Evolutionary conservation across 805 yeast genomes (phyloP), one percentile per base, ranked within the genome.

Genomic region (Peterozyma toletana): DNA sequence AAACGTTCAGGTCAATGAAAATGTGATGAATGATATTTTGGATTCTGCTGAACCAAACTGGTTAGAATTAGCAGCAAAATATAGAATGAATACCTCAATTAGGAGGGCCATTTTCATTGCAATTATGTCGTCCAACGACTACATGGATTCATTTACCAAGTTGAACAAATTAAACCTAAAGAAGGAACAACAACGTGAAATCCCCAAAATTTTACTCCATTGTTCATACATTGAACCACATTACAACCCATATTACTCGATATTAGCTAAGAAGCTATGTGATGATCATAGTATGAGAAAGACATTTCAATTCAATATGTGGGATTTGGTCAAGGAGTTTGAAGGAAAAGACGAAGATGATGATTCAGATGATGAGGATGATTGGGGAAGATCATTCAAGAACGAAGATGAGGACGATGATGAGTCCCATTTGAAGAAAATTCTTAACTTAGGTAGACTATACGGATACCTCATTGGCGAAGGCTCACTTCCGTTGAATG

Each of bases 101-200:
- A 81, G 99, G 63, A 74, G 96, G 43, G 97, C 98, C 1, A 83
- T 93, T 14, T 93, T 93, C 56, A 80, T 95, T 18, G 87, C 96
- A 33, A 80, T 93, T 9, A 90, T 95, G 96, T 89, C 97, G 2
- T 93, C 96, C 4, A 83, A 83, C 50, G 99, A 93, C 60, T 93
- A 77, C 54, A 69, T 87, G 56, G 97, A 93, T 62, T 95, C 96
- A 0, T 80, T 80, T 52, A 77, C 84, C 14, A 84, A 89, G 49
- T 55, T 93, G 33, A 95, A 87, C 55, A 90, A 89, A 56, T 62
- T 93, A 42, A 75, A 80, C 27, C 68, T 93, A 52, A 90, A 86
- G 54, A 80, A 77, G 50, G 68, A 83, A 7, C 98, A 93, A 58
- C 83, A 84, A 53, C 68, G 86, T 38, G 99, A 93, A 53, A 85